These are phyloP conservation scores for Magnolia changhungtana DNA, from an alignment of 164 flowering plant genomes.

Conservation along the genomic window DNA sequence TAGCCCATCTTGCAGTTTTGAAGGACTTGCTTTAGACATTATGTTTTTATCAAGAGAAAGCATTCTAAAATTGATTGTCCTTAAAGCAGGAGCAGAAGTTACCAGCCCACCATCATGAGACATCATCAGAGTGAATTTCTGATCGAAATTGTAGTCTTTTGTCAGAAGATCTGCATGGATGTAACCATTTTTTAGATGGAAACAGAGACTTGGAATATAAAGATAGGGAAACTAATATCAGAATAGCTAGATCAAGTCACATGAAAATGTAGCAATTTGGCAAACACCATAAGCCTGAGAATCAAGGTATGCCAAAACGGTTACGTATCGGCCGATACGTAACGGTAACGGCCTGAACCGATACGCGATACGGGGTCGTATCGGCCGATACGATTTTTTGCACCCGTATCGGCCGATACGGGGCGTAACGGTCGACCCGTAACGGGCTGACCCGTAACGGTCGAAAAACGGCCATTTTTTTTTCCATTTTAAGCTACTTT, in stretches of 20 bases:
- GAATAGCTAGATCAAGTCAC: neutral
- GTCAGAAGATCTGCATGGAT: constrained; percentile 59
- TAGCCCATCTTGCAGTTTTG: neutral
- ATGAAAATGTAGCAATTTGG: too few species aligned
- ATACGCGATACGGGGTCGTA: too few species aligned
- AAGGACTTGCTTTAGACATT: neutral
- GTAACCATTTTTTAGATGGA: neutral
- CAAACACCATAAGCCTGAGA: too few species aligned
- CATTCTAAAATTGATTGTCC: neutral
- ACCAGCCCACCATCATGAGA: constrained; percentile 59
- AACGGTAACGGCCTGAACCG: too few species aligned
- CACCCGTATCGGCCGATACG: too few species aligned
- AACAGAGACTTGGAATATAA: neutral
- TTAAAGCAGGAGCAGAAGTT: constrained; percentile 9
- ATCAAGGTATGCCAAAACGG: too few species aligned
- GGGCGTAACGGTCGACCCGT: too few species aligned
- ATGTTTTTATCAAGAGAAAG: neutral
- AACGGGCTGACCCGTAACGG: too few species aligned
- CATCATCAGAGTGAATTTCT: constrained; percentile 52
- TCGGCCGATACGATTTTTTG: too few species aligned
- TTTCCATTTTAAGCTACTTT: too few species aligned
- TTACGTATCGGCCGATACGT: too few species aligned
- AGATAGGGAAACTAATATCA: neutral
- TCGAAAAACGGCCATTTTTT: too few species aligned
- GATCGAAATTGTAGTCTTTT: constrained; percentile 70